phyloP scores from a whole-genome alignment of 805 yeast genomes.

The Torulaspora franciscae region DNA sequence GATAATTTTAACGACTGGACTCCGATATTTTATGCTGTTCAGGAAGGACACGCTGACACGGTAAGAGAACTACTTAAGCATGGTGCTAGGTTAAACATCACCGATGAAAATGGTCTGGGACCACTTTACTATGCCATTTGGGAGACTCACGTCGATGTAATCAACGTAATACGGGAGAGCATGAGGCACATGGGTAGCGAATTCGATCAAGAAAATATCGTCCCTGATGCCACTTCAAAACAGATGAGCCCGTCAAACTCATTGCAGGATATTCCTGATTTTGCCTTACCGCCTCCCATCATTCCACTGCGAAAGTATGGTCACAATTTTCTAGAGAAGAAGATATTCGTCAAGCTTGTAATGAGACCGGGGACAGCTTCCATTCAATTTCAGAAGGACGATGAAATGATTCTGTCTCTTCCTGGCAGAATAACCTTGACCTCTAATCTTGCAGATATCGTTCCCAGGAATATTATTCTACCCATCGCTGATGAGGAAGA shows the following conservation, averaged over 20 bases:
- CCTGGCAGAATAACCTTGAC: slow-evolving; percentile 84
- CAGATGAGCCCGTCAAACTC: slow-evolving; percentile 14
- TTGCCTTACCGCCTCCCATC: slow-evolving; percentile 92
- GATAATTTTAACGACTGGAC: slow-evolving; percentile 93
- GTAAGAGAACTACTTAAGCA: slow-evolving; percentile 63
- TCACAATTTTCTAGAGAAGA: slow-evolving; percentile 89
- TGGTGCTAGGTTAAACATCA: slow-evolving; percentile 63
- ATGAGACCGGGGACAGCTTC: slow-evolving; percentile 51
- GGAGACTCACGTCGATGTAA: slow-evolving; percentile 85
- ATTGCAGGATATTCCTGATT: slow-evolving; percentile 75
- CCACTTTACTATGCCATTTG: slow-evolving; percentile 88
- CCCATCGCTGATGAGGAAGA: slow-evolving; percentile 60
- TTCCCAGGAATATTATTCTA: slow-evolving; percentile 78
- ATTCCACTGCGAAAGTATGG: slow-evolving; percentile 92
- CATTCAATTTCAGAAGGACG: slow-evolving; percentile 43
- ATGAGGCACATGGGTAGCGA: slow-evolving; percentile 6
- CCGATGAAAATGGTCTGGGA: slow-evolving; percentile 74
- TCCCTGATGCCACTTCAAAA: background rate
- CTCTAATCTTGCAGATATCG: slow-evolving; percentile 68
- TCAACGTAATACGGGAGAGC: slow-evolving; percentile 57
- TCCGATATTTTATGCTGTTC: slow-evolving; percentile 84
- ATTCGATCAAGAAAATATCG: background rate
- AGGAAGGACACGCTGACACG: slow-evolving; percentile 71
- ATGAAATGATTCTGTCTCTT: slow-evolving; percentile 40
- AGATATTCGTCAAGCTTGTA: slow-evolving; percentile 73